These are phyloP conservation scores for Mortierella sp. DNA, from an alignment of 371 early-diverging fungal species.

Conservation along the genomic window DNA sequence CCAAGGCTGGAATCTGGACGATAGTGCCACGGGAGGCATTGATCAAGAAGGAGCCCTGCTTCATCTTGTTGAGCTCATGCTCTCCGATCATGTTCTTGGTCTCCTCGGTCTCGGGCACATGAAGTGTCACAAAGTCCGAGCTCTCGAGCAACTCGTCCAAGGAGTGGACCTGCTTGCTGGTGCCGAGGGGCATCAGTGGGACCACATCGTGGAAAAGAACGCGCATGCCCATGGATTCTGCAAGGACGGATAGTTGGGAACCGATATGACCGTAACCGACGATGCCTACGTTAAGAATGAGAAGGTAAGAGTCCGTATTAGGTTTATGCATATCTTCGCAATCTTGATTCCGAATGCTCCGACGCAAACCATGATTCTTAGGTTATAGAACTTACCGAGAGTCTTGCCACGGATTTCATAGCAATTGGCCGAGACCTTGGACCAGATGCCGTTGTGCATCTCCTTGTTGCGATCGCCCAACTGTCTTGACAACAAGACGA, in stretches of 20 bases:
- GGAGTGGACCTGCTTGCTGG: constrained; percentile 73
- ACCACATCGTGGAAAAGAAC: constrained; percentile 92
- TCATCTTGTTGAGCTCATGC: constrained; percentile 85
- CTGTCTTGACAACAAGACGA: constrained; percentile 91
- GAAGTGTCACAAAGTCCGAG: constrained; percentile 92
- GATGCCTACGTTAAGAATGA: constrained; percentile 61
- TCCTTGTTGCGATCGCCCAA: constrained; percentile 92
- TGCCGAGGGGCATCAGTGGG: constrained; percentile 95
- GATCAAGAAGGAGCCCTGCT: constrained; percentile 89
- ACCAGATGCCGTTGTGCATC: constrained; percentile 93
- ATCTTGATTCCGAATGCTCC: no score
- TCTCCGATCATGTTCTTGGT: constrained; percentile 96
- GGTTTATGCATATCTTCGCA: no score
- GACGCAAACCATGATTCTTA: no score
- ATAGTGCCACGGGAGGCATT: constrained; percentile 96
- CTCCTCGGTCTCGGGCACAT: constrained; percentile 96
- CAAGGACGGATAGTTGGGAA: constrained; percentile 93
- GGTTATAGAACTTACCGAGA: constrained; percentile 73
- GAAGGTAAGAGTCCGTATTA: not conserved
- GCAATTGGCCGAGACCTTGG: constrained; percentile 86
- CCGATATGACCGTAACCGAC: constrained; percentile 99
- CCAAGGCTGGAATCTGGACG: constrained; percentile 89
- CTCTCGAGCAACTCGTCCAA: constrained; percentile 82
- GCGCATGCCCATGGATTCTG: constrained; percentile 95
- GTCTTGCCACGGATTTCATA: constrained; percentile 95